Evolutionary conservation across 768 basidiomycete genomes (phyloP).

Genomic region (Xerocomellus amylosporus): DNA sequence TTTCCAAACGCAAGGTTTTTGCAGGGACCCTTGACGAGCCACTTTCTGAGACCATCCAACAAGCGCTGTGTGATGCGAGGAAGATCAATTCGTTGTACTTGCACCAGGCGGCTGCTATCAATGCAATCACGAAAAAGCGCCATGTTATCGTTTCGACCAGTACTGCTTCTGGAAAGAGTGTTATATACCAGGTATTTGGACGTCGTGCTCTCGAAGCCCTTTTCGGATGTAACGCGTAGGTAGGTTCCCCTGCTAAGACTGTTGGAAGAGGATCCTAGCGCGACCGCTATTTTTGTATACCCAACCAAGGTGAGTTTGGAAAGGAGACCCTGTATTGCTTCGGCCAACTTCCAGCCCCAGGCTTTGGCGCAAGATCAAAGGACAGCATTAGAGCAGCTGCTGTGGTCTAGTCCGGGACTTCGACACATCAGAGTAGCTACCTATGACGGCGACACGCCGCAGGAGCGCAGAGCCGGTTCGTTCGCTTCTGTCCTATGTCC

Average conservation of each 20-base stretch:
- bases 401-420: constrained; percentile 59
- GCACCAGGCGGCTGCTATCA: constrained; percentile 72
- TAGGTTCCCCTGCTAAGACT: constrained; percentile 70
- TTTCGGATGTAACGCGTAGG: not conserved
- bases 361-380: constrained; percentile 90
- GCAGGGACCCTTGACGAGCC: constrained; percentile 51
- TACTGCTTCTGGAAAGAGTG: constrained; percentile 87
- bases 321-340: not conserved
- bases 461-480: constrained; percentile 60
- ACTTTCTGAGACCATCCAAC: constrained; percentile 53
- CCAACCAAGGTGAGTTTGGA: constrained; percentile 67
- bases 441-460: constrained; percentile 87
- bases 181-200: constrained; percentile 73
- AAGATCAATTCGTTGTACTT: constrained; percentile 63
- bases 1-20: not conserved
- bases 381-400: constrained; percentile 62
- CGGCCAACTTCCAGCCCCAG: constrained; percentile 35
- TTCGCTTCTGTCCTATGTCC: not conserved
- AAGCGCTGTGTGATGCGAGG: constrained; percentile 56
- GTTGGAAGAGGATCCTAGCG: constrained; percentile 54
- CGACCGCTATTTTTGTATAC: constrained; percentile 82
- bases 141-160: constrained; percentile 88
- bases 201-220: not conserved
- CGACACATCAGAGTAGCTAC: constrained; percentile 65
- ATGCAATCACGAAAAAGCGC: constrained; percentile 51